phyloP scores from a whole-genome alignment of 2,329 filamentous ascomycete species.

The Cladophialophora exuberans region DNA sequence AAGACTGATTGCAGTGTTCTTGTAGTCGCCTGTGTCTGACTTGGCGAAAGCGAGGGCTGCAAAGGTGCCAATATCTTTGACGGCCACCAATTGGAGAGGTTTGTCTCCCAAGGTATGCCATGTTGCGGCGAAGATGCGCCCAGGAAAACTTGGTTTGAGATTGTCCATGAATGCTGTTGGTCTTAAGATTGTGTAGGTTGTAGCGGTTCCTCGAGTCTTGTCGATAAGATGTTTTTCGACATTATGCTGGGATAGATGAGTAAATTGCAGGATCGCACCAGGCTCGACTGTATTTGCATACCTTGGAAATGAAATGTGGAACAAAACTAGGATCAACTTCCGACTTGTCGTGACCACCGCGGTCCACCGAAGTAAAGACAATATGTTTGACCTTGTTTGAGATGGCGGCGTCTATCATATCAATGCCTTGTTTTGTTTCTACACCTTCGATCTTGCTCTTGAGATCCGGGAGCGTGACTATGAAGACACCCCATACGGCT shows the following conservation, averaged over 20 bases:
- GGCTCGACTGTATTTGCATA: neutral
- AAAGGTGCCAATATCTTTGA: slow-evolving; percentile 57
- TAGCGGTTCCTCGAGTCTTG: slow-evolving; percentile 46
- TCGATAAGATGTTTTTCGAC: slow-evolving; percentile 66
- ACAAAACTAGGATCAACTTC: slow-evolving; percentile 59
- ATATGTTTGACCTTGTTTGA: slow-evolving; percentile 61
- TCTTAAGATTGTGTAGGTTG: slow-evolving; percentile 65
- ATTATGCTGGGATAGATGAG: slow-evolving; percentile 40
- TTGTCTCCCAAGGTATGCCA: slow-evolving; percentile 47
- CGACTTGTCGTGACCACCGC: slow-evolving; percentile 59
- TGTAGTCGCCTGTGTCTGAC: slow-evolving; percentile 45
- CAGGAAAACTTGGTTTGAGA: slow-evolving; percentile 50
- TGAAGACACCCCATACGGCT: slow-evolving; percentile 64
- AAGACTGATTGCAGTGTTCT: slow-evolving; percentile 50
- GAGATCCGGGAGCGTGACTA: slow-evolving; percentile 55
- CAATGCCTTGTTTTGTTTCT: slow-evolving; percentile 61
- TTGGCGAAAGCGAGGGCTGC: slow-evolving; percentile 54
- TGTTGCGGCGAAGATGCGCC: slow-evolving; percentile 54
- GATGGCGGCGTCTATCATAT: slow-evolving; percentile 61
- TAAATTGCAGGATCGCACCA: no score
- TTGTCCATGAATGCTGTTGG: slow-evolving; percentile 68
- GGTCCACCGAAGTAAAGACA: slow-evolving; percentile 67
- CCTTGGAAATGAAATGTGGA: slow-evolving; percentile 65
- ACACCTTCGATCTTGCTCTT: slow-evolving; percentile 39
- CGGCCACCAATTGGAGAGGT: slow-evolving; percentile 47